phyloP scores from a whole-genome alignment of 352 stramenopile species.

The Thalassiosira mediterranea region DNA sequence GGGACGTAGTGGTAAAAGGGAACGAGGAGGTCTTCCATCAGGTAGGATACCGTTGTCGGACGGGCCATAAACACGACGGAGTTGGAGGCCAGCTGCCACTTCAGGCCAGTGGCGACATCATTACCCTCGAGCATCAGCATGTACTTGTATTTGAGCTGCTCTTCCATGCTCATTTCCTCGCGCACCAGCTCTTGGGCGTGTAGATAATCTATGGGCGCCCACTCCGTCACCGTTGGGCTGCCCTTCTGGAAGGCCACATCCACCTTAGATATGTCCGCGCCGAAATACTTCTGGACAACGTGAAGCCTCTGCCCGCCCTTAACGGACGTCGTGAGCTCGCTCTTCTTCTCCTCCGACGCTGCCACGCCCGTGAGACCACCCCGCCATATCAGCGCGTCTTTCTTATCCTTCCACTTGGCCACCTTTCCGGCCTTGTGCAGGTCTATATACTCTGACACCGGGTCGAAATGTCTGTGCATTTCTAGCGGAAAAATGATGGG shows the following conservation, averaged over 20 bases:
- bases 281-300: slow-evolving; percentile 14
- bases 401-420: slow-evolving; percentile 22
- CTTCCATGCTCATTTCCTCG: slow-evolving; percentile 17
- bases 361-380: slow-evolving; percentile 14
- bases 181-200: background rate
- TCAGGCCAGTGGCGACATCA: slow-evolving; percentile 26
- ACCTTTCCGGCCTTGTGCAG: slow-evolving; percentile 7
- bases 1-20: slow-evolving; percentile 50
- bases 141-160: slow-evolving; percentile 30
- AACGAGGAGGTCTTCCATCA: slow-evolving; percentile 24
- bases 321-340: background rate
- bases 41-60: slow-evolving; percentile 10
- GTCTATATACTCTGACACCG: slow-evolving; percentile 14
- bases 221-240: background rate
- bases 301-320: slow-evolving; percentile 10
- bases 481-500: slow-evolving; percentile 21
- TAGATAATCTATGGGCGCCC: background rate
- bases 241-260: slow-evolving; percentile 18
- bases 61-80: slow-evolving; percentile 28
- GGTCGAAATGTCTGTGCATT: slow-evolving; percentile 12
- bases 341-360: background rate
- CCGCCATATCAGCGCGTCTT: slow-evolving; percentile 22
- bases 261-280: background rate
- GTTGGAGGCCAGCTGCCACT: slow-evolving; percentile 28
- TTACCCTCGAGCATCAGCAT: slow-evolving; percentile 23